Evolutionary conservation across 2,329 filamentous ascomycete species (phyloP).

Genomic region (Alternaria alternata): DNA sequence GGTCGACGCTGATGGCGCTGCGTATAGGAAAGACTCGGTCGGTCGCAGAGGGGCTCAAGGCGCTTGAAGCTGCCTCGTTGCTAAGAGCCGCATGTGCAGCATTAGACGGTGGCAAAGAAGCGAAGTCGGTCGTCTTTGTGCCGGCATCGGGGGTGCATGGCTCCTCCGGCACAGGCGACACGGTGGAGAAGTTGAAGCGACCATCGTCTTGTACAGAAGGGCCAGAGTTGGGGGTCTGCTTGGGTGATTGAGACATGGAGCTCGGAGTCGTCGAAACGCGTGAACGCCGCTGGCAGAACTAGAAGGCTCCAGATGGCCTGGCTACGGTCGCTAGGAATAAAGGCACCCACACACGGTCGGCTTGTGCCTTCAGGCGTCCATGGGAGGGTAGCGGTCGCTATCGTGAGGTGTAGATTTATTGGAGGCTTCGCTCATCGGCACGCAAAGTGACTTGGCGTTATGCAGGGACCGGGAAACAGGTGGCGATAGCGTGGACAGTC

Average conservation of each 20-base stretch:
- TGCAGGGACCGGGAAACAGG: conserved; percentile 31
- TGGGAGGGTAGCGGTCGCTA: conserved; percentile 17
- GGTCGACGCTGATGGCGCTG: conserved; percentile 77
- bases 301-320: conserved; percentile 1
- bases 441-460: conserved; percentile 25
- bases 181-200: conserved; percentile 14
- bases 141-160: conserved; percentile 14
- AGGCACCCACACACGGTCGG: conserved; percentile 18
- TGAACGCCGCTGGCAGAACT: background rate
- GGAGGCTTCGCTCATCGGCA: conserved; percentile 2
- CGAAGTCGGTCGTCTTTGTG: conserved; percentile 6
- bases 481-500: conserved; percentile 17
- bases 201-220: conserved; percentile 14
- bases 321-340: conserved; percentile 5
- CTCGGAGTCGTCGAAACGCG: conserved; percentile 2
- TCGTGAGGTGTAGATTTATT: conserved; percentile 10
- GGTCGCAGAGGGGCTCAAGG: conserved; percentile 52
- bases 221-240: conserved; percentile 21
- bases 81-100: conserved; percentile 25
- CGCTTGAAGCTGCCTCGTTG: conserved; percentile 27
- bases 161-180: conserved; percentile 27
- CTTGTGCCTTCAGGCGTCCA: conserved; percentile 30
- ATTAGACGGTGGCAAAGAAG: conserved; percentile 16
- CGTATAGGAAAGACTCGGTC: conserved; percentile 83
- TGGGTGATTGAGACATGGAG: conserved; percentile 41